phyloP scores from a whole-genome alignment of 768 basidiomycete species.

The Russula compacta region DNA sequence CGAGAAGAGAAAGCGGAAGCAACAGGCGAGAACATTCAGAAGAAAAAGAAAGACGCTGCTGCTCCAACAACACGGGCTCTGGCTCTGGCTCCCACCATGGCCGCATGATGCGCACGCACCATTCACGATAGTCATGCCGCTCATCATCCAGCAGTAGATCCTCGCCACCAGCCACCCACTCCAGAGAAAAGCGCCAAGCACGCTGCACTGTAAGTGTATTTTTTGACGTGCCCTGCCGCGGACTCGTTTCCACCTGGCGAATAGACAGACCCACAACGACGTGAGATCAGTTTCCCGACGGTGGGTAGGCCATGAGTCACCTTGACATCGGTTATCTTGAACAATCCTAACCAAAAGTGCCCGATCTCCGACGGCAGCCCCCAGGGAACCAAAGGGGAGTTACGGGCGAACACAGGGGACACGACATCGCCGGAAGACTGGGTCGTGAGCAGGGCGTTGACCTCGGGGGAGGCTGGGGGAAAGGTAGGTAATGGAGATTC shows the following conservation, averaged over 20 bases:
- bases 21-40: not conserved
- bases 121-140: not conserved
- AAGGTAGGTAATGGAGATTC: not conserved
- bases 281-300: not conserved
- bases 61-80: not conserved
- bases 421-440: not conserved
- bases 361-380: conserved; percentile 15
- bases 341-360: conserved; percentile 18
- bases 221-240: not conserved
- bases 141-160: conserved; percentile 10
- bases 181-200: conserved; percentile 12
- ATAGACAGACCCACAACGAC: not conserved
- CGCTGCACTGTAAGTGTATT: not conserved
- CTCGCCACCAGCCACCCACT: conserved; percentile 19
- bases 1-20: conserved; percentile 16
- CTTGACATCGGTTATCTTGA: conserved; percentile 11
- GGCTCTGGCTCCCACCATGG: conserved; percentile 18
- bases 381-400: conserved; percentile 18
- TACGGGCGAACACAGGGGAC: conserved; percentile 10
- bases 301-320: conserved; percentile 3
- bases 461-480: conserved; percentile 13
- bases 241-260: conserved; percentile 6
- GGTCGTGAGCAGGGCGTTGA: not conserved
- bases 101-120: not conserved
- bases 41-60: not conserved